Conservation (phyloP, 768 basidiomycete species). For the Dioszegia aurantiaca region DNA sequence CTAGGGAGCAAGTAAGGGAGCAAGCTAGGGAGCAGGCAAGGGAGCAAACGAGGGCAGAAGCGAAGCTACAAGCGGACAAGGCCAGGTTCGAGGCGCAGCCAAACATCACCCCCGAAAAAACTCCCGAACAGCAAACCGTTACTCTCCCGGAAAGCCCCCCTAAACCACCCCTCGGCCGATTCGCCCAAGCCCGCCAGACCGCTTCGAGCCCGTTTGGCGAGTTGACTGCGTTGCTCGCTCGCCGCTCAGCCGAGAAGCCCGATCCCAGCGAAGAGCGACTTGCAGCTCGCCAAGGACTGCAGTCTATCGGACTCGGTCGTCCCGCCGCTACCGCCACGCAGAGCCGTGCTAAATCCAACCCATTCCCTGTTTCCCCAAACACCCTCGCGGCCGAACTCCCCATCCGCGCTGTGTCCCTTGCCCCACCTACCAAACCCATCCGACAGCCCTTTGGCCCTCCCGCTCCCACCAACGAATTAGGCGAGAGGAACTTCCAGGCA, state of each 20-base stretch:
- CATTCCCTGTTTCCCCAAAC: conserved; percentile 1
- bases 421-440: conserved; percentile 12
- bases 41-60: background rate
- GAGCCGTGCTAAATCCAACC: conserved; percentile 13
- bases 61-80: background rate
- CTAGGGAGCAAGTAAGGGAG: too few relatives aligned
- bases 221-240: conserved; percentile 13
- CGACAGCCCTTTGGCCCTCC: conserved; percentile 48
- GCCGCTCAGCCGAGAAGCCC: background rate
- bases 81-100: conserved; percentile 5
- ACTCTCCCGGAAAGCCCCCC: background rate
- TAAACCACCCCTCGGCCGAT: conserved; percentile 22
- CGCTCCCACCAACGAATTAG: conserved; percentile 39
- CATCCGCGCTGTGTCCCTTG: background rate
- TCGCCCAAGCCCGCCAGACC: conserved; percentile 29
- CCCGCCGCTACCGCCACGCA: background rate
- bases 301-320: conserved; percentile 10
- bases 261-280: conserved; percentile 6
- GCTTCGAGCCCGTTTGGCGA: conserved; percentile 17
- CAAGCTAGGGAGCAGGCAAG: background rate
- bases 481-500: conserved; percentile 43
- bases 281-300: conserved; percentile 2
- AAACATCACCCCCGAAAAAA: background rate
- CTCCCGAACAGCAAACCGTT: background rate
- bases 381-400: background rate